These are phyloP conservation scores for Alternaria ventricosa DNA, from an alignment of 2,329 filamentous ascomycete genomes.

Conservation along the genomic window DNA sequence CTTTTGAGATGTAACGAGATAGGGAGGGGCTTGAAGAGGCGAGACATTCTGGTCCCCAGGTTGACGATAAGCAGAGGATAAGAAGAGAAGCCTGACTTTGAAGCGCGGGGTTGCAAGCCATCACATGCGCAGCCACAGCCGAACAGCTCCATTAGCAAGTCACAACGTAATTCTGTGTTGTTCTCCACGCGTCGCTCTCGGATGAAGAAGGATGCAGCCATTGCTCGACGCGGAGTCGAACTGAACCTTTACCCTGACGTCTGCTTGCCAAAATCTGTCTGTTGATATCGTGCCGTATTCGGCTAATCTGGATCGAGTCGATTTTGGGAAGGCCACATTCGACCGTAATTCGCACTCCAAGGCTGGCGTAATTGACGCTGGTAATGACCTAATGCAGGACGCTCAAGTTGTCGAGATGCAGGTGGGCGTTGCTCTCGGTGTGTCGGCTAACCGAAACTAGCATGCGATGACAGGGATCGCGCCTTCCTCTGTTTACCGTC, in stretches of 20 bases:
- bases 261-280: not conserved
- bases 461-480: constrained; percentile 8
- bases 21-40: not conserved
- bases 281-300: not conserved
- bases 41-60: not conserved
- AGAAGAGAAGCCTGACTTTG: not conserved
- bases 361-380: not conserved
- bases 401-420: not conserved
- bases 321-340: not conserved
- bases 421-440: not conserved
- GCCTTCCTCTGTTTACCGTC: constrained; percentile 15
- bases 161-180: not conserved
- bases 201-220: not conserved
- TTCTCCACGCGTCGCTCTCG: not conserved
- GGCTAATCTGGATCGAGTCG: not conserved
- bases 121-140: not conserved
- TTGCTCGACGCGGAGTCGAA: not conserved
- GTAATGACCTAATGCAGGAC: not conserved
- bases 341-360: not conserved
- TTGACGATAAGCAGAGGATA: not conserved
- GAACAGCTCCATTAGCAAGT: not conserved
- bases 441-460: constrained; percentile 1
- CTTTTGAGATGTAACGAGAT: no score
- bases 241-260: not conserved
- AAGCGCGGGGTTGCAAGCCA: not conserved